Conservation (phyloP, 257 asterid genomes). For the Solanum gandarillasii region DNA sequence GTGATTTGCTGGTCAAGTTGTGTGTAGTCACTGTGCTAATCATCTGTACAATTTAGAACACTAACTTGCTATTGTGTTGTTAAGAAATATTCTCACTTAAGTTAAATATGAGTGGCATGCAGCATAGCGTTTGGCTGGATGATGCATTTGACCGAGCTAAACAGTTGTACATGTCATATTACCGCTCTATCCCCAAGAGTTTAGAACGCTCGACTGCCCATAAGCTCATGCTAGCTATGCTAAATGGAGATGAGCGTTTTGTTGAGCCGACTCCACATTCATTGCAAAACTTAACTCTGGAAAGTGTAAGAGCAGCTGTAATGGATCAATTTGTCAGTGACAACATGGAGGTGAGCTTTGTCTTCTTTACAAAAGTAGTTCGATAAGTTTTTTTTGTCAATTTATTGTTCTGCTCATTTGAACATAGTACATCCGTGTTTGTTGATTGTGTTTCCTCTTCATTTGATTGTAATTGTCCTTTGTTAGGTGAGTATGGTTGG, state of each 20-base stretch:
- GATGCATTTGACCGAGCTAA: slow-evolving; percentile 99
- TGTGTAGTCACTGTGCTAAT: not conserved
- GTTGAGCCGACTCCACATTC: slow-evolving; percentile 95
- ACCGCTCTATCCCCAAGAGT: slow-evolving; percentile 94
- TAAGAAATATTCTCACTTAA: not conserved
- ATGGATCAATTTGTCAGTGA: slow-evolving; percentile 86
- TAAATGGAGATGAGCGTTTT: slow-evolving; percentile 93
- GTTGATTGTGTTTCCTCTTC: slow-evolving; percentile 4
- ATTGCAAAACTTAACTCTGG: slow-evolving; percentile 64
- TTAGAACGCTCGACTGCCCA: slow-evolving; percentile 99
- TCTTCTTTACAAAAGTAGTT: not conserved
- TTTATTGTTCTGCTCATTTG: not conserved
- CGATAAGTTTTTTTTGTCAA: slow-evolving; percentile 7
- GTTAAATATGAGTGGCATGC: slow-evolving; percentile 22
- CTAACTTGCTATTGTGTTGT: not conserved
- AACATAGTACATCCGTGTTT: not conserved
- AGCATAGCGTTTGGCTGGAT: slow-evolving; percentile 98
- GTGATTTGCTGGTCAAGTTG: slow-evolving; percentile 1
- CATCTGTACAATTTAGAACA: not conserved
- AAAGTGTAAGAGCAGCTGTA: slow-evolving; percentile 83
- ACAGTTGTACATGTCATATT: slow-evolving; percentile 86
- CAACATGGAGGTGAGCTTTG: slow-evolving; percentile 81
- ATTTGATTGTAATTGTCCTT: slow-evolving; percentile 6
- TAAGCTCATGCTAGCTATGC: slow-evolving; percentile 96
- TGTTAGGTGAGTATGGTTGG: slow-evolving; percentile 94